These are phyloP conservation scores for Nakazawaea populi DNA, from an alignment of 805 yeast genomes.

Conservation along the genomic window DNA sequence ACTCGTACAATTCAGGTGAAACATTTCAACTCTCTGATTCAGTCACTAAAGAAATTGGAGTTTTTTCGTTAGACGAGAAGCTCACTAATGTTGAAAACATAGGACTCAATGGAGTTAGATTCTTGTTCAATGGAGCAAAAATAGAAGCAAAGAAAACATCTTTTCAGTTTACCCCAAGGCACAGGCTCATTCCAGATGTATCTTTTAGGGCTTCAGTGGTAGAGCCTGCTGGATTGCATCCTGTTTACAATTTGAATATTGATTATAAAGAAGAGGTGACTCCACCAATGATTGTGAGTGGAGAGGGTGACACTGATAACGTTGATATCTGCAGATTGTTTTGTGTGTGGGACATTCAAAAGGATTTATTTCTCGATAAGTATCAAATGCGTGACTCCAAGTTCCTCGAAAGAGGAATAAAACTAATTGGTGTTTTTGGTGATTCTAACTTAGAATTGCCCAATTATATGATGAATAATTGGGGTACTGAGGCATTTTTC, in stretches of 20 bases:
- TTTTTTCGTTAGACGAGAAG: constrained; percentile 4
- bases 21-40: not conserved
- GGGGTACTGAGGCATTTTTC: constrained; percentile 10
- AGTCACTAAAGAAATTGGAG: constrained; percentile 6
- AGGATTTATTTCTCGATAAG: constrained; percentile 7
- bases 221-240: constrained; percentile 7
- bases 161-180: constrained; percentile 9
- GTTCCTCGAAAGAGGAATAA: constrained; percentile 2
- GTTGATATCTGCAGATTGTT: constrained; percentile 5
- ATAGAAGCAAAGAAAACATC: constrained; percentile 3
- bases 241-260: not conserved
- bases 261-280: not conserved
- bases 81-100: constrained; percentile 8
- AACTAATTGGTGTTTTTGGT: constrained; percentile 6
- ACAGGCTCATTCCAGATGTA: not conserved
- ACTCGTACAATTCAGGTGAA: not conserved
- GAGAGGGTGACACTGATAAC: not conserved
- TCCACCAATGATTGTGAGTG: not conserved
- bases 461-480: constrained; percentile 5
- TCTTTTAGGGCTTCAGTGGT: not conserved
- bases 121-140: not conserved
- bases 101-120: constrained; percentile 9
- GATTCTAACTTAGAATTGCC: constrained; percentile 9
- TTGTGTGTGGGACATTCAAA: constrained; percentile 4
- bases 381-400: constrained; percentile 7